These are phyloP conservation scores for Trichosporon ovoides DNA, from an alignment of 1,284 basidiomycete species.

Conservation along the genomic window DNA sequence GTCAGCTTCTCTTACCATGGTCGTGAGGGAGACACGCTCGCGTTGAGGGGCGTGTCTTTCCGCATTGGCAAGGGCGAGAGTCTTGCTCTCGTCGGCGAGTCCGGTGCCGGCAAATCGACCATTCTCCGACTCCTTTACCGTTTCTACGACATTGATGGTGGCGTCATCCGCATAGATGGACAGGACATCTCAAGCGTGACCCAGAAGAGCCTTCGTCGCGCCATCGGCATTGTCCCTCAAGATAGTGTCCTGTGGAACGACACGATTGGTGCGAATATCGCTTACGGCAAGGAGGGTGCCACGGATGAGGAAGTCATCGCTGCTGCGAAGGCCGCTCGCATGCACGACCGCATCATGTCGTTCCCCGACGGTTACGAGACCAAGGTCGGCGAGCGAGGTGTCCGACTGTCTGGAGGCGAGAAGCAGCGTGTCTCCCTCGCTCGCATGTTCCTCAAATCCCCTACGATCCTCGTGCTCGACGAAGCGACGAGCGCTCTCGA, in stretches of 20 bases:
- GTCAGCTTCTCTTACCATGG: slow-evolving; percentile 84
- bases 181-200: slow-evolving; percentile 76
- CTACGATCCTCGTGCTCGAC: slow-evolving; percentile 88
- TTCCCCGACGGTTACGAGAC: slow-evolving; percentile 79
- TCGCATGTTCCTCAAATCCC: slow-evolving; percentile 87
- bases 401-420: slow-evolving; percentile 98
- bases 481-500: slow-evolving; percentile 97
- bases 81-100: slow-evolving; percentile 91
- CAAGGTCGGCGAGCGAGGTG: slow-evolving; percentile 89
- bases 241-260: slow-evolving; percentile 96
- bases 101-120: slow-evolving; percentile 94
- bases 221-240: slow-evolving; percentile 93
- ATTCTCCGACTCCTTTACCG: slow-evolving; percentile 88
- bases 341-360: slow-evolving; percentile 71
- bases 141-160: slow-evolving; percentile 81
- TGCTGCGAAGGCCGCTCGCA: slow-evolving; percentile 77
- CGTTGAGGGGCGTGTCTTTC: slow-evolving; percentile 82
- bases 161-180: slow-evolving; percentile 67
- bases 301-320: slow-evolving; percentile 82
- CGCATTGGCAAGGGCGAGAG: slow-evolving; percentile 90
- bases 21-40: slow-evolving; percentile 67
- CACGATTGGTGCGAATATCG: slow-evolving; percentile 87
- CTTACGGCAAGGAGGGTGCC: slow-evolving; percentile 82
- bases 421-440: slow-evolving; percentile 86
- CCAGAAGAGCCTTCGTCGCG: slow-evolving; percentile 66